phyloP scores from a whole-genome alignment of 768 basidiomycete genomes.

The Cantharellus cinnabarinus region DNA sequence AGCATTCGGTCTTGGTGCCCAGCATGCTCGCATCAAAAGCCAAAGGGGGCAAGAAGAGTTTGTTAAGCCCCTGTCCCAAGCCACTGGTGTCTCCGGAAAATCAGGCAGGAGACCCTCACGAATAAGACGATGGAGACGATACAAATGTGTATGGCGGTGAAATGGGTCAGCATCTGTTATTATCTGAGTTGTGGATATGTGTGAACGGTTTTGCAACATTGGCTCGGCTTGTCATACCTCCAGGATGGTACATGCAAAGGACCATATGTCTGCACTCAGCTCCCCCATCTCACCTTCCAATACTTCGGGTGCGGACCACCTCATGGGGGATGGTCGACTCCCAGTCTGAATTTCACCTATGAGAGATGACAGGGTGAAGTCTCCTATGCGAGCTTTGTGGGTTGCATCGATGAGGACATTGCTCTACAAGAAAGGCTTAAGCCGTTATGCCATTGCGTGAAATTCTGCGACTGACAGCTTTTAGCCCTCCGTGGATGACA shows the following conservation, averaged over 20 bases:
- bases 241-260: not conserved
- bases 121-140: not conserved
- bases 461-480: not conserved
- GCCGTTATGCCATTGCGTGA: not conserved
- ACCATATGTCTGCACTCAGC: not conserved
- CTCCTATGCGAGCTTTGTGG: not conserved
- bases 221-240: not conserved
- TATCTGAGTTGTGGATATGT: not conserved
- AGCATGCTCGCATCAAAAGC: not conserved
- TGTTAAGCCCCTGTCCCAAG: not conserved
- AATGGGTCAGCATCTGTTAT: not conserved
- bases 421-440: not conserved
- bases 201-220: not conserved
- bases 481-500: not conserved
- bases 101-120: not conserved
- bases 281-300: not conserved
- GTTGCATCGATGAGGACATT: not conserved
- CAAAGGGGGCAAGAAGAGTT: not conserved
- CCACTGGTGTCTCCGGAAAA: not conserved
- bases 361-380: not conserved
- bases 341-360: not conserved
- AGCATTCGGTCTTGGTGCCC: not conserved
- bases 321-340: not conserved
- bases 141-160: not conserved
- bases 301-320: slow-evolving; percentile 1